Conservation (phyloP, 202 grass and related monocot genomes). For the Saccharum hybrid region DNA sequence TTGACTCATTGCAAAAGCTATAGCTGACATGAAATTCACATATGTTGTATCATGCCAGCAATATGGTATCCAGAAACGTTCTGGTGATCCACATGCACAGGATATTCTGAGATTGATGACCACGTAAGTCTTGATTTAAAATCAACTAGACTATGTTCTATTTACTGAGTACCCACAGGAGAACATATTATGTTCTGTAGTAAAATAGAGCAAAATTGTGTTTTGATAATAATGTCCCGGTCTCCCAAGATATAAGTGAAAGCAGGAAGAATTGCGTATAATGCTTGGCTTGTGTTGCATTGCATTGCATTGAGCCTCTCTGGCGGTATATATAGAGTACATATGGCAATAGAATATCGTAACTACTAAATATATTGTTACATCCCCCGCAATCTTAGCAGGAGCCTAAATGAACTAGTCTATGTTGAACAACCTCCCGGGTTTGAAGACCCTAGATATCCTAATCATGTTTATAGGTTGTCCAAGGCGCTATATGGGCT, state of each 20-base stretch:
- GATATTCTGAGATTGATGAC: conserved; percentile 96
- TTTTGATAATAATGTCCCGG: neutral
- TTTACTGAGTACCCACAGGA: neutral
- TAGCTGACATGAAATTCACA: conserved; percentile 99
- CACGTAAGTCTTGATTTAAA: conserved; percentile 61
- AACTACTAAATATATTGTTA: neutral
- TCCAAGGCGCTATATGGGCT: too few relatives aligned
- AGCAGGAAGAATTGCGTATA: neutral
- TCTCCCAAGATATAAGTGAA: conserved; percentile 14
- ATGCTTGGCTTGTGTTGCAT: neutral
- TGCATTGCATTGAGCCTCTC: neutral
- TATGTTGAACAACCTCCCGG: too few relatives aligned
- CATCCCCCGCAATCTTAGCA: neutral
- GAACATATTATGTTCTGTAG: conserved; percentile 13
- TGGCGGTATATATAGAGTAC: neutral
- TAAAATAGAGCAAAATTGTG: conserved; percentile 26
- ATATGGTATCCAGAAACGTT: conserved; percentile 91
- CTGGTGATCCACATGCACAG: conserved; percentile 70
- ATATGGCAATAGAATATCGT: neutral
- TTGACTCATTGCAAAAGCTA: conserved; percentile 83
- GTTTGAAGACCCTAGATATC: too few relatives aligned
- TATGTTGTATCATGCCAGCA: conserved; percentile 95
- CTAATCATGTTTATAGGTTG: too few relatives aligned
- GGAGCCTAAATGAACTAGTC: too few relatives aligned
- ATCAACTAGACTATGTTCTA: conserved; percentile 16